phyloP scores from a whole-genome alignment of 345 rosid species.

The Gossypium herbaceum region DNA sequence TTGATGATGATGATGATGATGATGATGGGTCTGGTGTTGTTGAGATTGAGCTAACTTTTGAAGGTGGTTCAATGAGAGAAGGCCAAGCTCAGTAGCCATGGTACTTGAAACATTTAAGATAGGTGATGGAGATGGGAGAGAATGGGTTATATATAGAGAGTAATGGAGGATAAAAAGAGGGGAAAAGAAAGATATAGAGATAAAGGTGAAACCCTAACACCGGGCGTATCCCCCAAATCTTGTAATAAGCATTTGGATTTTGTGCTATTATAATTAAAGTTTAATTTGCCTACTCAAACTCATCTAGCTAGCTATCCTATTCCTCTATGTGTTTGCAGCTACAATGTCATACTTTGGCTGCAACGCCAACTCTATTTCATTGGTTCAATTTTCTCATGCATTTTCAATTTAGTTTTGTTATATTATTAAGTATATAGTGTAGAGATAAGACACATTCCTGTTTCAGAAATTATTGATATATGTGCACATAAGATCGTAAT shows the following conservation, averaged over 20 bases:
- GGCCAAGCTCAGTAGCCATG: conserved; percentile 49
- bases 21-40: conserved; percentile 17
- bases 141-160: conserved; percentile 11
- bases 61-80: conserved; percentile 34
- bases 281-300: conserved; percentile 21
- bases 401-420: not conserved
- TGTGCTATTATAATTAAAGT: conserved; percentile 8
- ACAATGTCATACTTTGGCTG: conserved; percentile 37
- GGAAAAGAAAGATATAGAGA: conserved; percentile 27
- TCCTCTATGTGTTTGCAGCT: conserved; percentile 5
- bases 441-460: too few species aligned
- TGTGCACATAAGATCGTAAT: too few species aligned
- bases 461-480: too few species aligned
- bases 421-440: too few species aligned
- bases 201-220: conserved; percentile 33
- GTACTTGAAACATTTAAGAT: conserved; percentile 20
- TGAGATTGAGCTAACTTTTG: conserved; percentile 28
- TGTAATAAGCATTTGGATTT: conserved; percentile 31
- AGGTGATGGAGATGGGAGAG: conserved; percentile 19
- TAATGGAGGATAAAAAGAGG: not conserved
- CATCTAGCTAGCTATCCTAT: not conserved
- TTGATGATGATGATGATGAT: not conserved
- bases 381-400: conserved; percentile 14
- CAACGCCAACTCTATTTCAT: conserved; percentile 28
- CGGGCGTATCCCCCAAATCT: conserved; percentile 29